These are phyloP conservation scores for Nigrospora oryzae DNA, from an alignment of 2,329 filamentous ascomycete species.

Conservation along the genomic window DNA sequence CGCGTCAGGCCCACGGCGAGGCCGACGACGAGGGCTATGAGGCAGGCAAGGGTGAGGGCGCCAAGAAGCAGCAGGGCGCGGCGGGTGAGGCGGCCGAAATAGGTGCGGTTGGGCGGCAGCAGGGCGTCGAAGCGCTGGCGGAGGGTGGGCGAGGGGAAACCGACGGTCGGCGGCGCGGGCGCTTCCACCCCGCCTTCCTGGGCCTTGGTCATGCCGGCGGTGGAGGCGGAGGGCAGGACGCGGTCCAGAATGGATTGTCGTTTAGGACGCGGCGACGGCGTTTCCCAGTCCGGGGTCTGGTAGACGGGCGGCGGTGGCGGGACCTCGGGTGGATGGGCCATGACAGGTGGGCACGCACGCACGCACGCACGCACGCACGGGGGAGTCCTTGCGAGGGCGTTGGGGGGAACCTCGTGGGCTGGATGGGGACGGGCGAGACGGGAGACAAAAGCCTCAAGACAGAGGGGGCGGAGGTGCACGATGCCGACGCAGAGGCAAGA, in stretches of 20 bases:
- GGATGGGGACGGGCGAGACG: no score
- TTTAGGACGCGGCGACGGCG: slow-evolving; percentile 1
- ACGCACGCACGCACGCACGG: not conserved
- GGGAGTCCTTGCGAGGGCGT: not conserved
- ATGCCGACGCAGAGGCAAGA: not conserved
- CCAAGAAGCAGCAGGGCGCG: slow-evolving; percentile 12
- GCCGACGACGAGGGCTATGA: slow-evolving; percentile 13
- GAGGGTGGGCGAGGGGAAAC: not conserved
- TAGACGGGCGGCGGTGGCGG: slow-evolving; percentile 6
- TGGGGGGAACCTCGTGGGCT: not conserved
- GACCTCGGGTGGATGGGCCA: not conserved
- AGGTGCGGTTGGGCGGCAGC: slow-evolving; percentile 14
- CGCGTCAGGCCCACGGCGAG: slow-evolving; percentile 15
- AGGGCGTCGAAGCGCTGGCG: slow-evolving; percentile 9
- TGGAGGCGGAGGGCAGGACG: not conserved
- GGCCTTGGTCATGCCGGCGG: not conserved
- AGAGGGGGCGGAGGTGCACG: not conserved
- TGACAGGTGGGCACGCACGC: not conserved
- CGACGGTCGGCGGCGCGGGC: not conserved
- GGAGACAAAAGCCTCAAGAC: not conserved
- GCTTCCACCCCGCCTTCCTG: not conserved
- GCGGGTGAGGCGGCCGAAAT: slow-evolving; percentile 13
- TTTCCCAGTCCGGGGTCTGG: slow-evolving; percentile 9
- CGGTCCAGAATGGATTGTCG: slow-evolving; percentile 4
- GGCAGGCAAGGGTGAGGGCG: slow-evolving; percentile 11